Conservation (phyloP, 257 asterid genomes). For the Nemophila menziesii region DNA sequence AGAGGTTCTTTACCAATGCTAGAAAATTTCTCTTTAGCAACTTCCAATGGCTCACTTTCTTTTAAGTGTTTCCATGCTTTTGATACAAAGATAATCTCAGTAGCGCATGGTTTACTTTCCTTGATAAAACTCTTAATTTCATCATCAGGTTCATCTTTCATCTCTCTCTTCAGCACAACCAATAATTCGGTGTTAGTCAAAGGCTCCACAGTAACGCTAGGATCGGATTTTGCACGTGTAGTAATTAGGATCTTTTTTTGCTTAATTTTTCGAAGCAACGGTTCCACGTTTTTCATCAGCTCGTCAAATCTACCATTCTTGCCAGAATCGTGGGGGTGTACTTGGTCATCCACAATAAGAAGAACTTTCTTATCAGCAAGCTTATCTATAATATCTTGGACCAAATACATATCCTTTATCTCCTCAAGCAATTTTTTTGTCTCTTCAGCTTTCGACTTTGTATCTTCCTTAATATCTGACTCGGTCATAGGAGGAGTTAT, state of each 20-base stretch:
- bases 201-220: constrained; percentile 8
- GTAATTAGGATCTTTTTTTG: constrained; percentile 13
- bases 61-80: constrained; percentile 3
- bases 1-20: constrained; percentile 4
- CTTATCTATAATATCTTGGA: neutral
- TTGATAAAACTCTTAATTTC: constrained; percentile 1
- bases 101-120: neutral
- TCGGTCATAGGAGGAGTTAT: neutral
- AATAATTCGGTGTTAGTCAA: constrained; percentile 7
- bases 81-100: constrained; percentile 7
- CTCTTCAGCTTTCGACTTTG: neutral
- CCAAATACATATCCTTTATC: neutral
- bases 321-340: neutral
- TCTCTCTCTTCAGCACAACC: neutral
- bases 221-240: constrained; percentile 1
- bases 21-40: constrained; percentile 3
- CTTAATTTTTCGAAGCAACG: neutral
- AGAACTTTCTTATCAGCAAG: constrained; percentile 3
- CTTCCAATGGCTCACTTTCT: neutral
- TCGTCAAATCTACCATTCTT: constrained; percentile 1
- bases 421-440: neutral
- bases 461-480: neutral
- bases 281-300: neutral
- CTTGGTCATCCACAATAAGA: constrained; percentile 13
- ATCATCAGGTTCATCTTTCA: neutral